Evolutionary conservation across 768 basidiomycete genomes (phyloP), one percentile per base, ranked within the genome.

Genomic region (Lenzites betulinus): DNA sequence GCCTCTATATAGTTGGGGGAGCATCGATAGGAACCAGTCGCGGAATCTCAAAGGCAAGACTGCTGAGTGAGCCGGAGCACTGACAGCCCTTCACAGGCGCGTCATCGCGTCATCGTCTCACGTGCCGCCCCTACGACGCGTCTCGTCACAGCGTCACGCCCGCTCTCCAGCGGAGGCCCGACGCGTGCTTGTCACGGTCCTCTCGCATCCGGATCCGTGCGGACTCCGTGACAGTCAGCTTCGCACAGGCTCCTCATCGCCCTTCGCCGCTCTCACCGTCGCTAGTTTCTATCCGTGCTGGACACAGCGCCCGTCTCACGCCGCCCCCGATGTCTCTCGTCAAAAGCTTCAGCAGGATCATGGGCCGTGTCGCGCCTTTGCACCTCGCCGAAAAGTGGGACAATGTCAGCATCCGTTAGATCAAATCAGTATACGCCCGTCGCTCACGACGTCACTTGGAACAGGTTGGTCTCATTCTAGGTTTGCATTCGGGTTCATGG

Each of bases 361-460:
- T 93, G 88, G 89, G 91, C 63, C 82, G 86, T 26, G 90, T 97
- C 64, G 94, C 95, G 1, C 95, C 95, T 3, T 80, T 93, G 22
- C 79, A 84, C 38, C 80, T 97, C 8, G 95, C 95, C 18, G 94
- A 90, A 65, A 84, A 82, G 62, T 98, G 95, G 94, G 95, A 98
- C 69, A 98, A 98, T 75, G 95, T 97, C 64, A 76, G 90, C 76
- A 36, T 50, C 57, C 39, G 9, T 22, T 51, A 52, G 23, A 44
- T 38, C 47, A 25, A 12, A 43, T 36, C 16, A 49, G 33, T 50
- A 33, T 57, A 38, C 51, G 35, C 39, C 39, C 53, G n/a, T 47
- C 51, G 47, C 62, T 52, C 46, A 54, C 46, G 11, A 36, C 38
- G 54, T 16, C 20, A 23, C 46, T 30, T 43, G n/a, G 22, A 30